Conservation (phyloP, 2,329 filamentous ascomycete genomes). For the Hortaea werneckii region DNA sequence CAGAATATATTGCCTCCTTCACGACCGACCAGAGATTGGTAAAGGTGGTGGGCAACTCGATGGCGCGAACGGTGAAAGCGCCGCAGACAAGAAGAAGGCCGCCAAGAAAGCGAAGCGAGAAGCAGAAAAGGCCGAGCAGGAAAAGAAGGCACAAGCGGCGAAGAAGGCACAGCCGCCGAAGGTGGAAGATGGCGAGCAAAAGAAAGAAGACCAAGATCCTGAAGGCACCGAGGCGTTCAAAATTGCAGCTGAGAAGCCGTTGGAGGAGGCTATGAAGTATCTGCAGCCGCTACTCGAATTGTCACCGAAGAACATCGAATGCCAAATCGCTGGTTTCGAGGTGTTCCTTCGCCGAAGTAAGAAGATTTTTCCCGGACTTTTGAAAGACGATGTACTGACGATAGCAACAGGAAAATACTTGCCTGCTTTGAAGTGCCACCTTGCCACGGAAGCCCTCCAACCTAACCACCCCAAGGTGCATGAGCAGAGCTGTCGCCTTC, state of each 20-base stretch:
- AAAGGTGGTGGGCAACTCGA: slow-evolving; percentile 57
- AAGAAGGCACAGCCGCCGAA: slow-evolving; percentile 44
- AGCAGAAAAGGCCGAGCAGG: slow-evolving; percentile 70
- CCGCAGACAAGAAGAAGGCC: slow-evolving; percentile 67
- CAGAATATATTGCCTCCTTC: slow-evolving; percentile 66
- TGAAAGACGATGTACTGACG: slow-evolving; percentile 4
- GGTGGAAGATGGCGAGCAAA: slow-evolving; percentile 51
- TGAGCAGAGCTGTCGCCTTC: slow-evolving; percentile 63
- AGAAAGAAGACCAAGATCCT: slow-evolving; percentile 88
- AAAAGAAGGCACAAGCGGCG: slow-evolving; percentile 48
- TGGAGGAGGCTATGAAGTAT: slow-evolving; percentile 82
- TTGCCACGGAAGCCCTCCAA: slow-evolving; percentile 61
- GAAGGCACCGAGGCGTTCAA: slow-evolving; percentile 59
- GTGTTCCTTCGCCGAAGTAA: slow-evolving; percentile 72
- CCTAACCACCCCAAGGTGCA: slow-evolving; percentile 61
- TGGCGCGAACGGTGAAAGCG: slow-evolving; percentile 63
- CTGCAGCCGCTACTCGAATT: slow-evolving; percentile 70
- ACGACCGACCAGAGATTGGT: slow-evolving; percentile 60
- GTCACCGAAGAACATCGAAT: slow-evolving; percentile 69
- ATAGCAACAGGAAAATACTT: slow-evolving; percentile 59
- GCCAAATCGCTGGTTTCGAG: slow-evolving; percentile 80
- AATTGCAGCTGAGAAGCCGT: slow-evolving; percentile 61
- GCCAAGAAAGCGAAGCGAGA: slow-evolving; percentile 66
- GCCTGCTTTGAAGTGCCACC: slow-evolving; percentile 76
- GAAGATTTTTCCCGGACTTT: neutral